A percentile compares a stretch with the other conserved stretches of the same genome.
Conservation (phyloP, 2,329 filamentous ascomycete genomes). For the Volutella citrinella region DNA sequence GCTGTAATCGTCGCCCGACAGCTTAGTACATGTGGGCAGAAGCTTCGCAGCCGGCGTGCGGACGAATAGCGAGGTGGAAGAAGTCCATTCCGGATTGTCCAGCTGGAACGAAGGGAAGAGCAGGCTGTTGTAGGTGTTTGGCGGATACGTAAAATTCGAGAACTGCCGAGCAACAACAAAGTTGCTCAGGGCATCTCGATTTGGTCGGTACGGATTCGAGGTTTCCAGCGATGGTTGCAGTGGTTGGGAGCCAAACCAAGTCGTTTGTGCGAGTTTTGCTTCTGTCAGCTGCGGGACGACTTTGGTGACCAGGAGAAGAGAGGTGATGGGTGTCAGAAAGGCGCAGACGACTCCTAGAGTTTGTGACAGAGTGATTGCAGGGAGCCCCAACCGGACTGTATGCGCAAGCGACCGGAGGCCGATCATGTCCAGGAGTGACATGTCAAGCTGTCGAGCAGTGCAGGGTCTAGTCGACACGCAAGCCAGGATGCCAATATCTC, state of each 20-base stretch:
- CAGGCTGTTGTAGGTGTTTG: not conserved
- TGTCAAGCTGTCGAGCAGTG: not conserved
- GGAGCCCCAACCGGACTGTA: not conserved
- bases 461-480: not conserved
- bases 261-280: no score
- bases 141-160: slow-evolving; percentile 1
- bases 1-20: not conserved
- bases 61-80: not conserved
- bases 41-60: not conserved
- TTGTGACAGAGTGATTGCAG: not conserved
- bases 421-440: slow-evolving; percentile 1
- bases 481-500: not conserved
- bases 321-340: not conserved
- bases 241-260: no score
- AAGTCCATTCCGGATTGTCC: not conserved
- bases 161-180: not conserved
- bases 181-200: not conserved
- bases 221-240: no score
- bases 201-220: not conserved
- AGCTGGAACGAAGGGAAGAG: not conserved
- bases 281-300: not conserved
- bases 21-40: not conserved
- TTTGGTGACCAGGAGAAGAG: not conserved
- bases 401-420: not conserved
- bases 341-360: not conserved